phyloP scores from a whole-genome alignment of 768 basidiomycete species.

The Tephrocybe rancida region DNA sequence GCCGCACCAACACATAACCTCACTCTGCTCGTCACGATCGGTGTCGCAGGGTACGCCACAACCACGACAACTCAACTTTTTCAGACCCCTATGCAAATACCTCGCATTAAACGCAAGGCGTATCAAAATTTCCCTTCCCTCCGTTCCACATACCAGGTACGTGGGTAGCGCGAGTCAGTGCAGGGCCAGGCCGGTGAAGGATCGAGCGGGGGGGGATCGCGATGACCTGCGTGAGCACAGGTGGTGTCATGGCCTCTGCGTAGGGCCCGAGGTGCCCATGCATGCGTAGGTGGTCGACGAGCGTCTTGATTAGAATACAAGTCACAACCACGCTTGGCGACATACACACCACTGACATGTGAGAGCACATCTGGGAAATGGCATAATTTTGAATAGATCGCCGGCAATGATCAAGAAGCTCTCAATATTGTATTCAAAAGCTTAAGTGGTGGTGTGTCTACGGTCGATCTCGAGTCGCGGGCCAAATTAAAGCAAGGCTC shows the following conservation, averaged over 20 bases:
- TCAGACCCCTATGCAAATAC: constrained; percentile 84
- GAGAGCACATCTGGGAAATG: no score
- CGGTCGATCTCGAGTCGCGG: no score
- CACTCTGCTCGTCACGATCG: constrained; percentile 84
- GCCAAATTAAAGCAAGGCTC: no score
- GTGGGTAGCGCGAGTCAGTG: constrained; percentile 78
- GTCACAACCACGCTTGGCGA: no score
- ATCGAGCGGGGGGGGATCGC: constrained; percentile 74
- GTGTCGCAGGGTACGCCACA: constrained; percentile 89
- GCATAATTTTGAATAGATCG: no score
- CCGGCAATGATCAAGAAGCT: no score
- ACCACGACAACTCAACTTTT: constrained; percentile 93
- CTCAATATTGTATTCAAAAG: no score
- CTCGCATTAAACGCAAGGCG: constrained; percentile 95
- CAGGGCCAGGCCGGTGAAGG: constrained; percentile 69
- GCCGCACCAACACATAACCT: constrained; percentile 93
- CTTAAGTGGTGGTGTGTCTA: no score
- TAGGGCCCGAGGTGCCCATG: constrained; percentile 83
- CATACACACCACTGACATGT: no score
- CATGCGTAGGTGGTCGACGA: constrained; percentile 83
- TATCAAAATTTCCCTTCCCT: constrained; percentile 80
- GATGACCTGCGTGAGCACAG: constrained; percentile 88
- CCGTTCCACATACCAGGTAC: constrained; percentile 75
- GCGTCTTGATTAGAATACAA: no score
- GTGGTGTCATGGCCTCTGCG: constrained; percentile 88